Conservation (phyloP, 371 early-diverging fungal genomes). For the Mortierella sp. region DNA sequence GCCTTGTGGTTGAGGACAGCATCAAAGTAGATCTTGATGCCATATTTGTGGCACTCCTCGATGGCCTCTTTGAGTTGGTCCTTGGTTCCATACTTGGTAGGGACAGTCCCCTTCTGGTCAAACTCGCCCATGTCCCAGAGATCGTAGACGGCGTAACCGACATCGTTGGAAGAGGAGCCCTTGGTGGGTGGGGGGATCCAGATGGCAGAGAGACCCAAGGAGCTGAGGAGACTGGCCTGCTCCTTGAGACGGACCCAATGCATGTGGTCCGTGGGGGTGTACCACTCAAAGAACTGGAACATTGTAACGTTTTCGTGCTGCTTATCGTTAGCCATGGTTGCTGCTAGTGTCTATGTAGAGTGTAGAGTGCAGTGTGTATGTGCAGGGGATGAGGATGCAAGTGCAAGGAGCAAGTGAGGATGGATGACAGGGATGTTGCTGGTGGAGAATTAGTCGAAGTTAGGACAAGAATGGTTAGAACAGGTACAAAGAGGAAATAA, state of each 20-base stretch:
- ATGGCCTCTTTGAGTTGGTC: constrained; percentile 52
- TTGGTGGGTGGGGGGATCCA: constrained; percentile 44
- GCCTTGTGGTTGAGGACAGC: constrained; percentile 59
- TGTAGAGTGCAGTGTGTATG: background rate
- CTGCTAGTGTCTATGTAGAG: background rate
- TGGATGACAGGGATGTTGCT: background rate
- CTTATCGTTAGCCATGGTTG: constrained; percentile 4
- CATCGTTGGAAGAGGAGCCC: constrained; percentile 41
- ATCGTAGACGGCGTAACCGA: constrained; percentile 59
- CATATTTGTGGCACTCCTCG: constrained; percentile 43
- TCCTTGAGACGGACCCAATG: constrained; percentile 50
- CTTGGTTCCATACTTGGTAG: constrained; percentile 61
- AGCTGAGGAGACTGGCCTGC: constrained; percentile 29
- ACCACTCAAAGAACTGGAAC: constrained; percentile 53
- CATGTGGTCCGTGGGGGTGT: constrained; percentile 35
- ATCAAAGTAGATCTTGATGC: constrained; percentile 55
- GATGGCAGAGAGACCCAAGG: constrained; percentile 37
- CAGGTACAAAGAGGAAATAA: background rate
- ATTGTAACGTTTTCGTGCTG: constrained; percentile 37
- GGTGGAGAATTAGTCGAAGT: background rate
- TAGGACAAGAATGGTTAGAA: constrained; percentile 23
- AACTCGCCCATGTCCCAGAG: constrained; percentile 63
- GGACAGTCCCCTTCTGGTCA: constrained; percentile 57
- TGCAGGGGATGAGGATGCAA: background rate
- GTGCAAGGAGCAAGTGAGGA: background rate